A percentile compares a stretch with the other conserved stretches of the same genome.
Evolutionary conservation across 768 basidiomycete genomes (phyloP).

Genomic region (Russula virescens): DNA sequence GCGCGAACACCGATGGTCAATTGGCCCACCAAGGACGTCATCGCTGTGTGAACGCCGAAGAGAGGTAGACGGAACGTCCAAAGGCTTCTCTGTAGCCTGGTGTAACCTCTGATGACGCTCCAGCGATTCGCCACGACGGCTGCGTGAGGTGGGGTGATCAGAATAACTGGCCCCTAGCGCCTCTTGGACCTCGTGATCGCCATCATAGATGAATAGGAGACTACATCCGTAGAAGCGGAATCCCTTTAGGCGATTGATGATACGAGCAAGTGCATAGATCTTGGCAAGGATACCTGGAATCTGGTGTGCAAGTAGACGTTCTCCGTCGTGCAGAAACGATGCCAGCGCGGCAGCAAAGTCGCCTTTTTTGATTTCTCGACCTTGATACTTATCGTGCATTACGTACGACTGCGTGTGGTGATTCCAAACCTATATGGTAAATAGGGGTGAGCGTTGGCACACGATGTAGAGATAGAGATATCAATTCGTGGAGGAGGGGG

Average conservation of each 20-base stretch:
- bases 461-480: neutral
- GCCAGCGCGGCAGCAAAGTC: conserved; percentile 80
- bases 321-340: conserved; percentile 82
- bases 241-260: conserved; percentile 84
- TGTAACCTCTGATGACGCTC: conserved; percentile 41
- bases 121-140: conserved; percentile 72
- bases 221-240: conserved; percentile 98
- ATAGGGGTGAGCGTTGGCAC: neutral
- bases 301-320: conserved; percentile 79
- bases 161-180: conserved; percentile 53
- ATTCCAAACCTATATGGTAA: conserved; percentile 78
- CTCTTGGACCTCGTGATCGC: conserved; percentile 84
- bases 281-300: conserved; percentile 89
- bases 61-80: conserved; percentile 19
- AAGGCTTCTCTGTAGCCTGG: conserved; percentile 8
- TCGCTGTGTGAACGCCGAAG: conserved; percentile 77
- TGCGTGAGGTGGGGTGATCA: conserved; percentile 60
- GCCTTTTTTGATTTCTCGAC: conserved; percentile 80
- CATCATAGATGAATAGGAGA: conserved; percentile 95
- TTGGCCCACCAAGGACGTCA: conserved; percentile 64
- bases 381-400: conserved; percentile 95
- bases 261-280: conserved; percentile 87
- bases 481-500: too few relatives aligned
- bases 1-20: conserved; percentile 55
- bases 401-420: conserved; percentile 73